phyloP scores from a whole-genome alignment of 2,329 filamentous ascomycete genomes.

The Hyphodiscus sp. region DNA sequence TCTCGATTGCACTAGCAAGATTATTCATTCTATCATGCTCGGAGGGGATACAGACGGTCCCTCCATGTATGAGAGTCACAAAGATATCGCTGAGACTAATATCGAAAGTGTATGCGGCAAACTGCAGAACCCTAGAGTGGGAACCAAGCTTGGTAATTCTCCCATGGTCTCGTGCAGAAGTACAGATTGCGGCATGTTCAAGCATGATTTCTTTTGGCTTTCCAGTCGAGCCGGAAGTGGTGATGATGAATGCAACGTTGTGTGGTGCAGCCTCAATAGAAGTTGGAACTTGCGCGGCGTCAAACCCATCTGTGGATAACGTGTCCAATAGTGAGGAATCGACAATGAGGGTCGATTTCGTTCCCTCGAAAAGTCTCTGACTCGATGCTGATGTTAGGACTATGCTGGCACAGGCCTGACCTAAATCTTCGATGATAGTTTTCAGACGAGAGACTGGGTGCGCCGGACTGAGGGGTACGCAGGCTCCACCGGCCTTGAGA shows the following conservation, averaged over 20 bases:
- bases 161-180: conserved; percentile 2
- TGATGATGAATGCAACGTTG: background rate
- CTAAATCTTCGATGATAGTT: conserved; percentile 1
- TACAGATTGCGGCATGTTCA: conserved; percentile 5
- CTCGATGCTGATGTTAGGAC: background rate
- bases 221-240: background rate
- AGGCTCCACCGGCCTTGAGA: conserved; percentile 24
- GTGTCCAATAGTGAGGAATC: background rate
- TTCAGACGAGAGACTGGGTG: conserved; percentile 5
- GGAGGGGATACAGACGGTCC: conserved; percentile 15
- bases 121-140: conserved; percentile 12
- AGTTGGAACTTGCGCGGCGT: background rate
- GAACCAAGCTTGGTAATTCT: background rate
- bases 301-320: background rate
- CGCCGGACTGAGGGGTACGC: conserved; percentile 23
- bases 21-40: conserved; percentile 13
- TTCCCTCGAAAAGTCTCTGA: background rate
- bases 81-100: conserved; percentile 13
- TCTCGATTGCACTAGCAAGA: conserved; percentile 6
- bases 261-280: background rate
- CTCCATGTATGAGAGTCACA: conserved; percentile 11
- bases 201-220: background rate
- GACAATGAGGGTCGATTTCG: background rate
- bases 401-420: conserved; percentile 6
- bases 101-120: conserved; percentile 17